Percentiles rank a stretch among this genome's conserved stretches.
Conservation (phyloP, 352 stramenopile genomes). For the Phytophthora europaea region DNA sequence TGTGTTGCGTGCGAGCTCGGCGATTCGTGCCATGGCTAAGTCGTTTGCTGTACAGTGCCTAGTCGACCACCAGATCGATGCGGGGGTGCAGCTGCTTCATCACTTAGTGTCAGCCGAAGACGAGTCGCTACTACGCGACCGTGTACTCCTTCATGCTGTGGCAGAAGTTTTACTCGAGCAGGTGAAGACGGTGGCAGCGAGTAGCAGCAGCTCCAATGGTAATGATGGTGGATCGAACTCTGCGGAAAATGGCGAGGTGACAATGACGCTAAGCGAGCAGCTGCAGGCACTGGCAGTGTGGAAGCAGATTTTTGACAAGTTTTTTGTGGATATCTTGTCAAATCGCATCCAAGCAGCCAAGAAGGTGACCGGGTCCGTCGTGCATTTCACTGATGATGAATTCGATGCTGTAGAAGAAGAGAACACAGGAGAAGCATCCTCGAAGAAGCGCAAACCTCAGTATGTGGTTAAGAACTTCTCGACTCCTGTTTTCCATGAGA, state of each 20-base stretch:
- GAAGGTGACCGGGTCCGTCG: constrained; percentile 35
- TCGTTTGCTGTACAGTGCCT: constrained; percentile 78
- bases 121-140: constrained; percentile 72
- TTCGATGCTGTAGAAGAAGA: constrained; percentile 41
- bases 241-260: constrained; percentile 49
- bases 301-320: constrained; percentile 69
- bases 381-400: constrained; percentile 46
- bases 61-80: constrained; percentile 67
- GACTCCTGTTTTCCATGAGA: constrained; percentile 71
- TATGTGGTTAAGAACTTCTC: constrained; percentile 59
- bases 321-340: constrained; percentile 64
- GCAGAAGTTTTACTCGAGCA: constrained; percentile 69
- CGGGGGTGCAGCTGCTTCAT: constrained; percentile 61
- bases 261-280: constrained; percentile 51
- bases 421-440: constrained; percentile 17
- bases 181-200: constrained; percentile 45
- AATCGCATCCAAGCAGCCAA: constrained; percentile 43
- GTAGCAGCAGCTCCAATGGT: constrained; percentile 28
- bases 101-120: constrained; percentile 71
- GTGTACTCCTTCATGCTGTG: constrained; percentile 80
- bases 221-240: constrained; percentile 25
- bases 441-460: constrained; percentile 43
- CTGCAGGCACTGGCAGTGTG: constrained; percentile 58
- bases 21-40: constrained; percentile 75
- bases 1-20: constrained; percentile 74